Base-by-base conservation (phyloP, 345 rosid species). In the Adansonia digitata region DNA sequence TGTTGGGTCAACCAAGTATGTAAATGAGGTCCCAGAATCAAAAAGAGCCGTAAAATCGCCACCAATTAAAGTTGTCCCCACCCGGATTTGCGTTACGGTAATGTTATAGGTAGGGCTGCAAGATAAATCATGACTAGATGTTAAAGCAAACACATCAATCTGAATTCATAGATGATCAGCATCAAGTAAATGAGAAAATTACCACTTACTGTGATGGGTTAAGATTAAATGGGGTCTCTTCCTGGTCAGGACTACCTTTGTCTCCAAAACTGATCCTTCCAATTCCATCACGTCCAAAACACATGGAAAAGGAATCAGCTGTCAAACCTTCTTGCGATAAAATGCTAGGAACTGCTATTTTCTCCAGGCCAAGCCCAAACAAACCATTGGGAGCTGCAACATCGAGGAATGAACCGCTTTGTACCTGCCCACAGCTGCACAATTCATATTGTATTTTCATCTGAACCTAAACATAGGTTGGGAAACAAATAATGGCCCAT, bases 251-350 rank as follows among this genome's bases (percentile, higher is more conserved):
- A 78, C 92, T 84, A 42, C 98, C 97, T 75, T 83, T 86, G 77
- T 92, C 97, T 55, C 98, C 98, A 69, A 94, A 92, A 86, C 89
- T 92, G 77, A 92, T 94, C 81, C 97, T 80, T 80, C 96, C 98
- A 74, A 86, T 74, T 55, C 97, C 96, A 80, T 88, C 96, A 56
- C 64, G 84, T 39, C 98, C 92, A 57, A 92, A 95, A 78, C 94
- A 95, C 94, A 95, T 87, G 46, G 97, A 95, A 83, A 95, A 91
- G 53, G 98, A 91, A 86, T 95, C 89, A 76, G 90, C 83, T 12
- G 80, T 89, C n/a, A 87, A 72, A 35, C 97, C 91, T 51, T 93
- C 86, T 59, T 87, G 87, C 0, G 97, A 87, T 76, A 92, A 84
- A 73, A 90, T 85, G 77, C 98, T 88, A 27, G 98, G 94, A 79